Evolutionary conservation across 2,329 filamentous ascomycete genomes (phyloP).

Genomic region (Ophiostoma sp.): DNA sequence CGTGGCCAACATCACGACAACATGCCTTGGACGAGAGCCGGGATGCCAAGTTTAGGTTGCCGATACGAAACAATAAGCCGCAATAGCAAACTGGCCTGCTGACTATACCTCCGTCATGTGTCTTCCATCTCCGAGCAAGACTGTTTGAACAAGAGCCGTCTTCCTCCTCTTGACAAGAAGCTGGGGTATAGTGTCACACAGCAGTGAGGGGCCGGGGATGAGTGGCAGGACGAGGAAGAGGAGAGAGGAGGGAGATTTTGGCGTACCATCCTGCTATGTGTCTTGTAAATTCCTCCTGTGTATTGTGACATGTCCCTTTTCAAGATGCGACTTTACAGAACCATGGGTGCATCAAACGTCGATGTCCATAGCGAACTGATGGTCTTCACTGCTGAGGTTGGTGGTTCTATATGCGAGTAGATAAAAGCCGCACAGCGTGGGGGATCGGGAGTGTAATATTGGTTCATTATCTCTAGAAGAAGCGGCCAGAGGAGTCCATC

Average conservation of each 20-base stretch:
- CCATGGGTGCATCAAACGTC: neutral
- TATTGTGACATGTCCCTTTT: neutral
- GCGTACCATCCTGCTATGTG: neutral
- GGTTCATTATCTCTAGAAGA: too few species aligned
- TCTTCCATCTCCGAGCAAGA: too few species aligned
- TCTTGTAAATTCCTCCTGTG: neutral
- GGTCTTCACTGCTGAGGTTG: neutral
- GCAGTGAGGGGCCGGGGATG: neutral
- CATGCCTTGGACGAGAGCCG: neutral
- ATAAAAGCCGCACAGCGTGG: neutral
- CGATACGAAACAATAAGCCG: too few species aligned
- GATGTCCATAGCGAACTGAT: neutral
- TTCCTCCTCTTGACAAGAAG: neutral
- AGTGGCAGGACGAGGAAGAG: neutral
- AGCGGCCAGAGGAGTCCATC: too few species aligned
- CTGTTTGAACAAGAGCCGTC: too few species aligned
- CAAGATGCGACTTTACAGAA: neutral
- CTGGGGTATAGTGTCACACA: neutral
- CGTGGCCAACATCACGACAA: neutral
- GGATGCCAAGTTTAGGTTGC: too few species aligned
- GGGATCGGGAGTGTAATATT: neutral
- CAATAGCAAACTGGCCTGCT: too few species aligned
- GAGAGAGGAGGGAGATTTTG: neutral
- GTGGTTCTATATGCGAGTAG: neutral
- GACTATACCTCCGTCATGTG: too few species aligned